Conservation (phyloP, 305 asterid species). For the Solanum chacoense region DNA sequence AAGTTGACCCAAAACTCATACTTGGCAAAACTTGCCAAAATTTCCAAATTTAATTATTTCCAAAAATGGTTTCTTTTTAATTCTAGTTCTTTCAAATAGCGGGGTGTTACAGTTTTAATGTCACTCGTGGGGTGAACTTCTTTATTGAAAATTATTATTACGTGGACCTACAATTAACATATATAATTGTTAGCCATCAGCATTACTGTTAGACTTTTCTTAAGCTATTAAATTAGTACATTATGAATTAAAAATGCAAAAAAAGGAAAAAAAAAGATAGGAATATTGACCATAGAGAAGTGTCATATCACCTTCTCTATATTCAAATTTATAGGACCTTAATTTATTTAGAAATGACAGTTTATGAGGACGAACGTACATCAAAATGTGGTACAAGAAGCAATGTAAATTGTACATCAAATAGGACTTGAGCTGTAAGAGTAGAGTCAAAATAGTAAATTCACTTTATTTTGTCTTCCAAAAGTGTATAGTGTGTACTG, state of each 20-base stretch:
- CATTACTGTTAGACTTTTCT: neutral
- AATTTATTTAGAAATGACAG: neutral
- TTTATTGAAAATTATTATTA: no score
- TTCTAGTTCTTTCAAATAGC: no score
- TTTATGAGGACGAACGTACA: neutral
- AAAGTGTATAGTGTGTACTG: neutral
- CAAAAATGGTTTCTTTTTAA: no score
- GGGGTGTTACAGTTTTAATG: no score
- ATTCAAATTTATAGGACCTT: neutral
- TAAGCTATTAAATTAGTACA: neutral
- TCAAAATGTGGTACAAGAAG: neutral
- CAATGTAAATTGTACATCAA: neutral
- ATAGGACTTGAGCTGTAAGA: neutral
- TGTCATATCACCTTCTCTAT: neutral
- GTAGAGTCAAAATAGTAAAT: neutral
- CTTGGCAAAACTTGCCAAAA: no score
- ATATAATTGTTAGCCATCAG: neutral
- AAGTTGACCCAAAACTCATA: no score
- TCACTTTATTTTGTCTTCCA: neutral
- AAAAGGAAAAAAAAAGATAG: no score
- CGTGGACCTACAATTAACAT: neutral
- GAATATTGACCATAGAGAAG: neutral
- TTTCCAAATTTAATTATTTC: no score
- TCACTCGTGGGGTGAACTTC: neutral
- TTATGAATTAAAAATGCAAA: no score